Evolutionary conservation across 2,329 filamentous ascomycete genomes (phyloP).

Genomic region (Cyclaneusma minus): DNA sequence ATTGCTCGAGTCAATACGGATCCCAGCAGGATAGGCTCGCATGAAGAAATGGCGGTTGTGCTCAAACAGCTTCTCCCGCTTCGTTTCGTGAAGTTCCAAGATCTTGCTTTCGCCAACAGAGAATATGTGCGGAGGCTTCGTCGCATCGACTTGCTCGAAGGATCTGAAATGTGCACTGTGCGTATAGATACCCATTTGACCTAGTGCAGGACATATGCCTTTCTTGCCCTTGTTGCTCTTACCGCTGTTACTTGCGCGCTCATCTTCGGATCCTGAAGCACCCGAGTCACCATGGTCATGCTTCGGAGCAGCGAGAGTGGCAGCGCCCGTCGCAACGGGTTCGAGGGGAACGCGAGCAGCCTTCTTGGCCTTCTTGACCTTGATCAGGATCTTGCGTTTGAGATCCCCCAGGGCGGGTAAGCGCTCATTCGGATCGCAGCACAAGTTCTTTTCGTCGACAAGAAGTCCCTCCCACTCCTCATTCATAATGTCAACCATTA

Average conservation of each 20-base stretch:
- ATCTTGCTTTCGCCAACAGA: constrained; percentile 50
- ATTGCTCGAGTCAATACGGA: constrained; percentile 73
- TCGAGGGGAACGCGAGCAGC: constrained; percentile 1
- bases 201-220: constrained; percentile 58
- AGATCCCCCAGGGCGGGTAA: constrained; percentile 60
- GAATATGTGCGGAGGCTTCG: constrained; percentile 50
- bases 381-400: constrained; percentile 66
- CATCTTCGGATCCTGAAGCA: constrained; percentile 16
- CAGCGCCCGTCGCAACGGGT: constrained; percentile 4
- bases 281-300: constrained; percentile 10
- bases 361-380: constrained; percentile 46
- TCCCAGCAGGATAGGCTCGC: constrained; percentile 74
- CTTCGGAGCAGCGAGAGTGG: constrained; percentile 1
- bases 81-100: constrained; percentile 39
- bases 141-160: constrained; percentile 48
- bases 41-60: constrained; percentile 76
- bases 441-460: constrained; percentile 39
- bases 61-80: constrained; percentile 47
- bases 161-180: constrained; percentile 67
- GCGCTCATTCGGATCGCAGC: constrained; percentile 27
- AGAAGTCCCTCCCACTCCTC: constrained; percentile 70
- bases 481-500: constrained; percentile 90
- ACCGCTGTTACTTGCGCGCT: constrained; percentile 11
- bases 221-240: constrained; percentile 16
- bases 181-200: constrained; percentile 70